These are phyloP conservation scores for Microbotryum violaceum DNA, from an alignment of 1,284 basidiomycete genomes.

Conservation along the genomic window DNA sequence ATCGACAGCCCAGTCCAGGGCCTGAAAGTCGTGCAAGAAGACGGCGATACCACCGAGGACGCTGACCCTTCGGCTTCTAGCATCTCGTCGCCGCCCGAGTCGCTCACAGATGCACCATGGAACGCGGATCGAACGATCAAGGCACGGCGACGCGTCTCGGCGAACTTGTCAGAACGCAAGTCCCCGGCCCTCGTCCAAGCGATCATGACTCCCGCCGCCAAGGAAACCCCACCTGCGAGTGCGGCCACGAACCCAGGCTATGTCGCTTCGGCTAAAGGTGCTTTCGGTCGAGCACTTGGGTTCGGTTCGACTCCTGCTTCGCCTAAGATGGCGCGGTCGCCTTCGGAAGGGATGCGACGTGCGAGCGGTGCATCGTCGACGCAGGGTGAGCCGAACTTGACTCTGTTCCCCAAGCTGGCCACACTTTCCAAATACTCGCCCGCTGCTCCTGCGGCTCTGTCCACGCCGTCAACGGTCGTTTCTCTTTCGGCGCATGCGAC, in stretches of 20 bases:
- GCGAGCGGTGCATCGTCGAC: not conserved
- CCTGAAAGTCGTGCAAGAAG: not conserved
- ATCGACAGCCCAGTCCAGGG: not conserved
- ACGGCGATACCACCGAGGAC: not conserved
- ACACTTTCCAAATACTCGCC: conserved; percentile 22
- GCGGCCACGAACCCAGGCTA: conserved; percentile 3
- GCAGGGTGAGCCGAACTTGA: conserved; percentile 17
- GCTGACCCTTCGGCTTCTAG: not conserved
- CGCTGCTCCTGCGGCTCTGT: conserved; percentile 14
- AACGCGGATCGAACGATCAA: not conserved
- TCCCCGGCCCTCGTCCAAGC: not conserved
- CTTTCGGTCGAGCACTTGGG: conserved; percentile 29
- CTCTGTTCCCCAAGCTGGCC: conserved; percentile 20
- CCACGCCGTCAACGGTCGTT: conserved; percentile 16
- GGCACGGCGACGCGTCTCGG: not conserved
- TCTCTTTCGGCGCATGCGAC: conserved; percentile 11
- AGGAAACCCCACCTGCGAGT: not conserved
- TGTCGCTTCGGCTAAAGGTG: conserved; percentile 20
- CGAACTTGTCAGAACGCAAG: not conserved
- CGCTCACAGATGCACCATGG: not conserved
- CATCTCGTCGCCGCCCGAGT: not conserved
- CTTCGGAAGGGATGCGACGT: conserved; percentile 10
- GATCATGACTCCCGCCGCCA: too few species aligned
- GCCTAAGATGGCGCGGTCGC: conserved; percentile 7
- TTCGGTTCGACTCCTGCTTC: conserved; percentile 6